A percentile compares a stretch with the other conserved stretches of the same genome.
Evolutionary conservation across 2,329 filamentous ascomycete genomes (phyloP).

Genomic region (Dactylellina leptospora): DNA sequence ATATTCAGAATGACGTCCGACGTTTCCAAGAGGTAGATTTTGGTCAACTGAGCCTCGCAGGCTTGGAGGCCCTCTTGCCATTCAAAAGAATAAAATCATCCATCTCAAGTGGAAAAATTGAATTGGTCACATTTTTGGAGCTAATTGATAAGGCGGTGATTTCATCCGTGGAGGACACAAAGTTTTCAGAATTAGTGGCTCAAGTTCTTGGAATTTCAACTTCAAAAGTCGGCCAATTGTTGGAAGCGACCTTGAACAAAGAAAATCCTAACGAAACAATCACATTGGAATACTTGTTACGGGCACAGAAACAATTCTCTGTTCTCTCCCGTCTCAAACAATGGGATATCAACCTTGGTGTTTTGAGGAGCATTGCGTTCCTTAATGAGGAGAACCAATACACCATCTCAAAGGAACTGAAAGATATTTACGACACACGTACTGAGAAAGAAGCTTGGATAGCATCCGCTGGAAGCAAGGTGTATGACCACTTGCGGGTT

Average conservation of each 20-base stretch:
- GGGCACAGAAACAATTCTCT: not conserved
- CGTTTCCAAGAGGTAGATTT: slow-evolving; percentile 7
- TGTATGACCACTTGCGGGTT: slow-evolving; percentile 3
- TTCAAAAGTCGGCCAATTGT: not conserved
- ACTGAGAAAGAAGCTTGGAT: slow-evolving; percentile 6
- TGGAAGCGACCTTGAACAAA: not conserved
- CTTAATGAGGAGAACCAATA: not conserved
- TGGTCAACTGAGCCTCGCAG: not conserved
- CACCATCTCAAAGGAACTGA: not conserved
- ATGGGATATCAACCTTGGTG: slow-evolving; percentile 8
- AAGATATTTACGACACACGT: not conserved
- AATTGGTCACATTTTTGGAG: slow-evolving; percentile 6
- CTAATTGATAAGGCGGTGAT: not conserved
- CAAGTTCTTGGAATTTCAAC: not conserved
- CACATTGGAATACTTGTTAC: not conserved
- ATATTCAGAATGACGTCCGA: not conserved
- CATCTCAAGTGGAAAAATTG: not conserved
- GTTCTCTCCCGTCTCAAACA: not conserved
- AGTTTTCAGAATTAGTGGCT: not conserved
- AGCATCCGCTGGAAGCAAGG: not conserved
- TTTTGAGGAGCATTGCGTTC: not conserved
- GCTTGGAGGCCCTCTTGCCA: not conserved
- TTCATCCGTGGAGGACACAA: not conserved
- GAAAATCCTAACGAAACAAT: not conserved
- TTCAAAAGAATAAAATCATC: not conserved